Conservation (phyloP, 768 basidiomycete genomes). For the Tulasnella sp. region DNA sequence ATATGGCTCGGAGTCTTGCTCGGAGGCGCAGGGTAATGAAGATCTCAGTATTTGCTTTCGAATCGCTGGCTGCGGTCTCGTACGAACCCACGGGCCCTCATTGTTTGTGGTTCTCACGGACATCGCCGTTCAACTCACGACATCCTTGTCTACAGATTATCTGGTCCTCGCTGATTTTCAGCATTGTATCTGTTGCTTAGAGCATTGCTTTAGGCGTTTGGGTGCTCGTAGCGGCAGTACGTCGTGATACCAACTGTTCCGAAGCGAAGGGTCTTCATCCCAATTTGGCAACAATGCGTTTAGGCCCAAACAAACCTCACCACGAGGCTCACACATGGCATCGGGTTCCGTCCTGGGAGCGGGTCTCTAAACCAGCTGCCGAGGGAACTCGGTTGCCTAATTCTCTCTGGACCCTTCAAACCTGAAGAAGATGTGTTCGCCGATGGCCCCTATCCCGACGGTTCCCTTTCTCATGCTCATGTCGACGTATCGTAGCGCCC, state of each 20-base stretch:
- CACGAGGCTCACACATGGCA: conserved; percentile 7
- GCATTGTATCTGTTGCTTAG: background rate
- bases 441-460: conserved; percentile 1
- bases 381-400: background rate
- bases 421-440: background rate
- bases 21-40: background rate
- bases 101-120: background rate
- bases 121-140: background rate
- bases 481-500: background rate
- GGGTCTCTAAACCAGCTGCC: background rate
- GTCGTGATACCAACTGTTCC: background rate
- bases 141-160: background rate
- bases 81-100: background rate
- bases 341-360: background rate
- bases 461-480: conserved; percentile 14
- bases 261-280: background rate
- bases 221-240: background rate
- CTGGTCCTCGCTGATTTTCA: background rate
- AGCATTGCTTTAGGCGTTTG: background rate
- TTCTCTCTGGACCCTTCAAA: background rate
- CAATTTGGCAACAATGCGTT: background rate
- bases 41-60: background rate
- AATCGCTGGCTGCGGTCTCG: background rate
- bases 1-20: background rate
- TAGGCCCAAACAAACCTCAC: background rate